phyloP scores from a whole-genome alignment of 2,329 filamentous ascomycete genomes.

The Thielaviopsis musarum region DNA sequence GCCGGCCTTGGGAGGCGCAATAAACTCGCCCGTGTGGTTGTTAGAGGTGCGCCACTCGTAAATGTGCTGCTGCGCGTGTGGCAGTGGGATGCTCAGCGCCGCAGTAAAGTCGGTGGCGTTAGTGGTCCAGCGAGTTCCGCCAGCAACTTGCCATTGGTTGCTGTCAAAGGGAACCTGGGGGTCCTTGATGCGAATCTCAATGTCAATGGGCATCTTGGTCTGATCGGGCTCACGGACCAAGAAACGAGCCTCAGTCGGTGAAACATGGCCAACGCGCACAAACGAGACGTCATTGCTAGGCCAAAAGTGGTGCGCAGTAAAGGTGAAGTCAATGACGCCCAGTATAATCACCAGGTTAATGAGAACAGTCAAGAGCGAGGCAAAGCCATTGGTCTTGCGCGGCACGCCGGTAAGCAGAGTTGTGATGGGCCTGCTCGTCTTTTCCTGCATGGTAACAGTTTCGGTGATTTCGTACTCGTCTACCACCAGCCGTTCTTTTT shows the following conservation, averaged over 20 bases:
- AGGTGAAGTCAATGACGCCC: conserved; percentile 62
- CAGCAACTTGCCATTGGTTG: conserved; percentile 48
- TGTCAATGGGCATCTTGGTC: conserved; percentile 54
- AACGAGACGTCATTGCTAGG: conserved; percentile 65
- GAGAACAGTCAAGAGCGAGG: conserved; percentile 50
- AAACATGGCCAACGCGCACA: conserved; percentile 74
- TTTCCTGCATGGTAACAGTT: conserved; percentile 37
- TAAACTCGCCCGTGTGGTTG: conserved; percentile 70
- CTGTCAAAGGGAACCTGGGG: conserved; percentile 34
- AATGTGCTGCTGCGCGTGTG: conserved; percentile 47
- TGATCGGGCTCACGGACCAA: conserved; percentile 72
- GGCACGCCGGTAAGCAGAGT: conserved; percentile 64
- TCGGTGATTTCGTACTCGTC: neutral
- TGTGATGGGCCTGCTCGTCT: conserved; percentile 37
- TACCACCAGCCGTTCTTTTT: neutral
- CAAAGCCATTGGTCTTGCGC: conserved; percentile 47
- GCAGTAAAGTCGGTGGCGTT: conserved; percentile 73
- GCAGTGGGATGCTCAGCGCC: conserved; percentile 46
- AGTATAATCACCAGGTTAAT: conserved; percentile 55
- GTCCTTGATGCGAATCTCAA: conserved; percentile 46
- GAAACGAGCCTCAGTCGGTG: conserved; percentile 60
- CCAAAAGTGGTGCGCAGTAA: conserved; percentile 53
- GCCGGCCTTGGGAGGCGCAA: conserved; percentile 56
- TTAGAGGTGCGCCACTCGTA: conserved; percentile 83
- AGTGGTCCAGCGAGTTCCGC: conserved; percentile 46